A percentile compares a stretch with the other conserved stretches of the same genome.
phyloP scores from a whole-genome alignment of 352 stramenopile species.

The Thalassiosira livingstoniorum region DNA sequence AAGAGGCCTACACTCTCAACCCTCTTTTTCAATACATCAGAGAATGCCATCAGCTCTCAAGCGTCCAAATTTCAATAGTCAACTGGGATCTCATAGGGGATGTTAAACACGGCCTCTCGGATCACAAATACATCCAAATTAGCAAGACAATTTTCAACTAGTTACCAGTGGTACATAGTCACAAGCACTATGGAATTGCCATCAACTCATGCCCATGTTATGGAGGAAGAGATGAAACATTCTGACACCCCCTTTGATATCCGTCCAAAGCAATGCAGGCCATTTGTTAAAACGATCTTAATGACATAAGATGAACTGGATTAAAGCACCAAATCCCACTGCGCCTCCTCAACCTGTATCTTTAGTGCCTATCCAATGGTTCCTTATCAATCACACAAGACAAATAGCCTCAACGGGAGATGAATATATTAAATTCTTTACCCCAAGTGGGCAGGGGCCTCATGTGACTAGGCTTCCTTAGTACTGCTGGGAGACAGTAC shows the following conservation, averaged over 20 bases:
- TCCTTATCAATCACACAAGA: too few relatives aligned
- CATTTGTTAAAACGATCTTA: too few relatives aligned
- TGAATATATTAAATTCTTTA: too few relatives aligned
- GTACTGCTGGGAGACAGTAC: too few relatives aligned
- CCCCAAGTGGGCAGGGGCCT: too few relatives aligned
- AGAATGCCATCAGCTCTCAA: background rate
- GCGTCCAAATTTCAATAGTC: background rate
- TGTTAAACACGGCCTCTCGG: background rate
- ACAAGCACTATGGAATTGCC: constrained; percentile 7
- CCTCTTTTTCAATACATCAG: constrained; percentile 10
- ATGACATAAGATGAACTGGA: too few relatives aligned
- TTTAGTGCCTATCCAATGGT: too few relatives aligned
- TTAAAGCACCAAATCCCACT: too few relatives aligned
- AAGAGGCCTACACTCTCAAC: background rate
- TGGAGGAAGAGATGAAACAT: constrained; percentile 4
- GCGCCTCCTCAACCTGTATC: too few relatives aligned
- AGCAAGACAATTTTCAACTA: constrained; percentile 34
- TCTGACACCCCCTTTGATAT: constrained; percentile 14
- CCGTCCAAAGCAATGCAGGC: too few relatives aligned
- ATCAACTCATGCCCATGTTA: constrained; percentile 26
- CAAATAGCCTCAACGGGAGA: too few relatives aligned
- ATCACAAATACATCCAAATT: background rate
- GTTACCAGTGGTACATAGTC: constrained; percentile 17
- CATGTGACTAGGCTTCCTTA: too few relatives aligned
- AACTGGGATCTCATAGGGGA: constrained; percentile 20